Evolutionary conservation across 257 asterid genomes (phyloP).

Genomic region (Solanum corneliomulleri): DNA sequence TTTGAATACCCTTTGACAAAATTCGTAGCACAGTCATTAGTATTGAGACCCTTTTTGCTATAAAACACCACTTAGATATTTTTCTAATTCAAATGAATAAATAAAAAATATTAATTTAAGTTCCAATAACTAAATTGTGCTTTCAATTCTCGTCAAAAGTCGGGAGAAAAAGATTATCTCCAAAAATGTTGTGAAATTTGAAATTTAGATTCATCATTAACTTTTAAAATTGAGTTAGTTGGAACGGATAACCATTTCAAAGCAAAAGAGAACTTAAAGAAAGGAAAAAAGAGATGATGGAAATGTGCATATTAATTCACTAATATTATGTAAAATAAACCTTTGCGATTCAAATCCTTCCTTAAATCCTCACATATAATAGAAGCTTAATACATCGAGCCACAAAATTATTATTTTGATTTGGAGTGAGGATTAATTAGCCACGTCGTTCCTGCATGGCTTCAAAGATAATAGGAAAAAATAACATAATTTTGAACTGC

Average conservation of each 20-base stretch:
- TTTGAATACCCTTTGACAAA: neutral
- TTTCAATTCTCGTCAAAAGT: neutral
- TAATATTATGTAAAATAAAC: neutral
- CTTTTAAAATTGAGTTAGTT: neutral
- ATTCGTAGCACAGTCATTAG: neutral
- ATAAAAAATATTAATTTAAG: neutral
- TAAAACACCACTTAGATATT: neutral
- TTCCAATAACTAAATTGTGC: neutral
- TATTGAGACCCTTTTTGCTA: neutral
- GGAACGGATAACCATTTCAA: neutral
- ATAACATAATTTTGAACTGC: neutral
- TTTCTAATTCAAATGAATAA: neutral
- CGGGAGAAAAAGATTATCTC: accelerated
- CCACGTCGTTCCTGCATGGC: neutral
- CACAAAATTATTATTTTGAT: neutral
- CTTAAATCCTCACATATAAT: neutral
- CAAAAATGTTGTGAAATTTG: too few species aligned
- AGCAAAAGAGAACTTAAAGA: neutral
- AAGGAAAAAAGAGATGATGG: neutral
- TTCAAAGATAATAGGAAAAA: neutral
- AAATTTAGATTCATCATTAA: neutral
- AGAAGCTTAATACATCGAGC: neutral
- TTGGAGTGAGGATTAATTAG: neutral
- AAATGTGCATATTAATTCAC: neutral
- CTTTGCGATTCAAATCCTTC: too few species aligned